Evolutionary conservation across 208 protist genomes (phyloP).

Genomic region (Leishmania amazonensis): DNA sequence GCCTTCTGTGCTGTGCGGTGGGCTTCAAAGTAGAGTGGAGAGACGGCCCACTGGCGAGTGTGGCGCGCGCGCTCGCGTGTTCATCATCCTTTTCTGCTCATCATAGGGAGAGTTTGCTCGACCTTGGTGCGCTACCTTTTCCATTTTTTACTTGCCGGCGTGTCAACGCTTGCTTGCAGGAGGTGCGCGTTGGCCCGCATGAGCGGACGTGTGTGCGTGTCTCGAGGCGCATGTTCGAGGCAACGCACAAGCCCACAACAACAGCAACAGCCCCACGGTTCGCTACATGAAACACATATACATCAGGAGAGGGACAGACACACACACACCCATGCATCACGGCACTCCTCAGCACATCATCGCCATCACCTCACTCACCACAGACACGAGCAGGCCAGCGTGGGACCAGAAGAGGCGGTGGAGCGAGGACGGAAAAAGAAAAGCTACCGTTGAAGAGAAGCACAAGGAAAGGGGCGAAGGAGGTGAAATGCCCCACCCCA

Average conservation of each 20-base stretch:
- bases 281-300: constrained; percentile 4
- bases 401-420: constrained; percentile 10
- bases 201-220: background rate
- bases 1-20: background rate
- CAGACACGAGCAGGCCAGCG: constrained; percentile 14
- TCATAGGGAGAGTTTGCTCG: background rate
- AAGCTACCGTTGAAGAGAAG: too few species aligned
- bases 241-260: background rate
- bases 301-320: background rate
- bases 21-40: background rate
- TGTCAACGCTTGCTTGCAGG: too few species aligned
- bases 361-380: background rate
- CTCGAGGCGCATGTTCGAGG: background rate
- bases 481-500: background rate
- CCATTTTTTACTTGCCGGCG: too few species aligned
- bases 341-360: background rate
- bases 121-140: background rate
- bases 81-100: background rate
- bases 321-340: background rate
- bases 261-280: background rate
- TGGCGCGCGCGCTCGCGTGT: background rate
- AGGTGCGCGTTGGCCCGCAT: background rate
- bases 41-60: background rate
- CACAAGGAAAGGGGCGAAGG: background rate
- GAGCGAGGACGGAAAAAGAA: background rate